Evolutionary conservation across 2,329 filamentous ascomycete species (phyloP), one percentile per base, ranked within the genome.

Genomic region (Fusarium citri): DNA sequence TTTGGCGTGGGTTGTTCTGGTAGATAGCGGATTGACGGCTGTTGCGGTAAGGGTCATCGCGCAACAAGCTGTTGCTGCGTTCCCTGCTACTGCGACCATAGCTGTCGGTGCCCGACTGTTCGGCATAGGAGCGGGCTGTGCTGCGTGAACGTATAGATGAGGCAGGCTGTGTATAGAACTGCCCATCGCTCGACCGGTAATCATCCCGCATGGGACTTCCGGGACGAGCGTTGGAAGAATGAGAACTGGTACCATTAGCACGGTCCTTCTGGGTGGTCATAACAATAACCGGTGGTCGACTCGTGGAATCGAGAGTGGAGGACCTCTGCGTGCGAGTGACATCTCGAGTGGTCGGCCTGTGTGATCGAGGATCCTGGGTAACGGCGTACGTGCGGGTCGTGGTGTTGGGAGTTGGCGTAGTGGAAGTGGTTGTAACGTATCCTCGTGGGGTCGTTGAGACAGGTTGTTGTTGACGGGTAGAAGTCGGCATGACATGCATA

Each of bases 371-470:
- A 45, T 90, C 87, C 49, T 86, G 84, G 59, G 83, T 83, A 56
- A 88, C 83, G 55, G 86, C 85, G 72, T 89, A 90, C 14, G 86
- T 86, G 50, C 86, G 87, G 20, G 86, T 84, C 12, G 83, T 85
- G 41, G 85, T 80, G 25, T 79, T 78, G 53, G 76, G 74, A 65
- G 72, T 79, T 57, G 76, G 76, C 54, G 79, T 71, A 75, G 80
- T 76, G 57, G 79, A 73, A 30, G 76, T 76, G 30, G 76, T 76
- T 54, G 72, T 75, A 48, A 74, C 72, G 54, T 80, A 80, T 60
- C 73, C 77, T 64, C 79, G 71, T 23, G 80, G 76, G 14, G 69
- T 71, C 23, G 76, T 74, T 30, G 79, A 74, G n/a, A 70, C 55
- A 31, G 73, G 68, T 71, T 80, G 68, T 69, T 74, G 77, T 53